phyloP scores from a whole-genome alignment of 2,329 filamentous ascomycete species.

The Fusarium verticillioides region DNA sequence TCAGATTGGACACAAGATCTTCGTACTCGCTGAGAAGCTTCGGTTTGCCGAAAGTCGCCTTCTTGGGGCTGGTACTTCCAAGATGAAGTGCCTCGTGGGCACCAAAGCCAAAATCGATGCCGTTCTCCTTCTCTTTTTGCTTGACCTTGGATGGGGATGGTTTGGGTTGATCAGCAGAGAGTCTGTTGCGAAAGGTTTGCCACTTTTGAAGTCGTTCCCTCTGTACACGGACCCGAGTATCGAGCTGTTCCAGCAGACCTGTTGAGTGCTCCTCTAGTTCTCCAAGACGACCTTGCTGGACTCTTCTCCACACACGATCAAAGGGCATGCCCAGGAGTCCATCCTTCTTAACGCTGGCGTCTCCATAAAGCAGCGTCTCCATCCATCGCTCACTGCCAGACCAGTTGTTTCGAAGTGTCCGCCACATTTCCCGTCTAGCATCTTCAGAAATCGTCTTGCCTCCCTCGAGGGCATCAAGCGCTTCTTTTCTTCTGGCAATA shows the following conservation, averaged over 20 bases:
- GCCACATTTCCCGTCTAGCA: constrained; percentile 63
- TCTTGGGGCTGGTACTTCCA: constrained; percentile 49
- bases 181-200: constrained; percentile 71
- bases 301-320: constrained; percentile 75
- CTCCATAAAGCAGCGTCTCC: constrained; percentile 75
- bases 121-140: constrained; percentile 47
- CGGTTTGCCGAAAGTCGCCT: constrained; percentile 33
- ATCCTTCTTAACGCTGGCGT: constrained; percentile 66
- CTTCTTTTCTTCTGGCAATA: constrained; percentile 65
- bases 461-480: constrained; percentile 49
- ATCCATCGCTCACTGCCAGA: constrained; percentile 80
- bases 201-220: constrained; percentile 76
- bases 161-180: constrained; percentile 52
- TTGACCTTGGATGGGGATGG: constrained; percentile 41
- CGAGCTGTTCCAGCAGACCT: constrained; percentile 76
- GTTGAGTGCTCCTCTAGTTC: constrained; percentile 64
- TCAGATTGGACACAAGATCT: constrained; percentile 55
- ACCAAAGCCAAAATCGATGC: constrained; percentile 65
- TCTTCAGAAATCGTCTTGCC: constrained; percentile 54
- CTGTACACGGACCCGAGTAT: constrained; percentile 74
- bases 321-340: constrained; percentile 75
- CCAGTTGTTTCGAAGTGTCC: constrained; percentile 78
- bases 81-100: constrained; percentile 62
- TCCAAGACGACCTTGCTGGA: constrained; percentile 67
- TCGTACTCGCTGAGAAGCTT: constrained; percentile 56